A percentile compares a stretch with the other conserved stretches of the same genome.
Conservation (phyloP, 495 filamentous ascomycete species). For the Aspergillus egyptiacus region DNA sequence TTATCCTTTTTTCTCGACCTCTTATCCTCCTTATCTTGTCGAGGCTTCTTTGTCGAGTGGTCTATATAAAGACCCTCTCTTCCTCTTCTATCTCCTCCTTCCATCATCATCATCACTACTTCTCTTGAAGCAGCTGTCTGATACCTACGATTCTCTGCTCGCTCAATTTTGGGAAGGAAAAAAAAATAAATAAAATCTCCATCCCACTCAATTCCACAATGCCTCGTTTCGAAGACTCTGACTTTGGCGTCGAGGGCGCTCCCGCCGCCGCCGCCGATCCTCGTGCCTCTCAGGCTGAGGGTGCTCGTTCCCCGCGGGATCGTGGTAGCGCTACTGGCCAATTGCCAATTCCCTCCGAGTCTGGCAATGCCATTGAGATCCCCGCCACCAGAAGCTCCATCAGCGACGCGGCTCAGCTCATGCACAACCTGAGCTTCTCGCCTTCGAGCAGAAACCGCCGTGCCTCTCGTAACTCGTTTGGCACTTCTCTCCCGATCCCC, state of each 20-base stretch:
- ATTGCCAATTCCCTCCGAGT: constrained; percentile 45
- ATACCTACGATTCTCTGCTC: constrained; percentile 1
- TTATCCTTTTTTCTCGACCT: constrained; percentile 15
- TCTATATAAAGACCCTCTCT: neutral
- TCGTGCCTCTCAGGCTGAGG: constrained; percentile 25
- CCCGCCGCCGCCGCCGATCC: constrained; percentile 28
- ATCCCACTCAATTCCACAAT: constrained; percentile 45
- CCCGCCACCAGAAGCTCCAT: constrained; percentile 64
- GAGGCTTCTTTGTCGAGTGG: constrained; percentile 1
- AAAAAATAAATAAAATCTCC: too few relatives aligned
- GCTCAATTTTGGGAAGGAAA: too few relatives aligned
- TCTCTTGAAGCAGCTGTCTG: too few relatives aligned
- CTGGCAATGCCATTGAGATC: constrained; percentile 59
- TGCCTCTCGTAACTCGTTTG: constrained; percentile 74
- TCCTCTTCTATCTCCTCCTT: constrained; percentile 2
- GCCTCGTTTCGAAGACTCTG: constrained; percentile 57
- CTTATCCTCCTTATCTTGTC: constrained; percentile 1
- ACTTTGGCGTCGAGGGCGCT: constrained; percentile 43
- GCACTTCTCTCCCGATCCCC: constrained; percentile 69
- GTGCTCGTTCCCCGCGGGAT: constrained; percentile 25
- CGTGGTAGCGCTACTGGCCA: constrained; percentile 25
- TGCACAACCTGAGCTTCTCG: constrained; percentile 64
- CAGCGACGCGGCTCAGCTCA: constrained; percentile 61
- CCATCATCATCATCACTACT: neutral
- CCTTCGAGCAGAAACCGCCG: constrained; percentile 63